Percentiles rank a stretch among this genome's conserved stretches.
Evolutionary conservation across 2,329 filamentous ascomycete species (phyloP).

Genomic region (Venturia effusa): DNA sequence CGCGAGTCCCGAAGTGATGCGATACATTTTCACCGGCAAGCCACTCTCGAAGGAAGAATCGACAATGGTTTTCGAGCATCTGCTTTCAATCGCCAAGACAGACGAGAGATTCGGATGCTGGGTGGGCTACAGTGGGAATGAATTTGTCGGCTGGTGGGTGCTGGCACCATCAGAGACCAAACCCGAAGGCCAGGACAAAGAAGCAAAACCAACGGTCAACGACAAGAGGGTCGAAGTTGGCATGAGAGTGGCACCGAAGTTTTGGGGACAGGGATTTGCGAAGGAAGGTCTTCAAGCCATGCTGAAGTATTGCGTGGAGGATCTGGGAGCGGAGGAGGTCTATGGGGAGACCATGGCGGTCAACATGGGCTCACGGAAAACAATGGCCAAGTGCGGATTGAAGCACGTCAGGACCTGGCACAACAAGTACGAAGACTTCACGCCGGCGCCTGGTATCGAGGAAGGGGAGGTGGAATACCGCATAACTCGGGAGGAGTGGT

Average conservation of each 20-base stretch:
- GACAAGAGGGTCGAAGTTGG: conserved; percentile 1
- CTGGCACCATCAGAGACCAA: neutral
- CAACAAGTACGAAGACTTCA: conserved; percentile 9
- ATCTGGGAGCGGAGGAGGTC: conserved; percentile 4
- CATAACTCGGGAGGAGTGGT: conserved; percentile 4
- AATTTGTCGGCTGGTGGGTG: conserved; percentile 8
- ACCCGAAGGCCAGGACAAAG: neutral
- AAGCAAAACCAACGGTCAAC: neutral
- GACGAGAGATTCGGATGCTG: conserved; percentile 4
- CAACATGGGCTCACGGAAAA: neutral
- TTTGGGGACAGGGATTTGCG: conserved; percentile 6
- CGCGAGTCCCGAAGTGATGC: neutral
- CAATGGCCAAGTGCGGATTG: conserved; percentile 7
- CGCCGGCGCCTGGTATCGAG: conserved; percentile 5
- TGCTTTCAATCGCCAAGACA: neutral
- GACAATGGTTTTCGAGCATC: neutral
- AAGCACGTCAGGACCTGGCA: conserved; percentile 6
- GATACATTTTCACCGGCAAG: conserved; percentile 8
- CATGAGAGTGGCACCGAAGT: conserved; percentile 3
- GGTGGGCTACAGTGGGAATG: conserved; percentile 1
- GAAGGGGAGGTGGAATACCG: conserved; percentile 7
- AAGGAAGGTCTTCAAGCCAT: conserved; percentile 7
- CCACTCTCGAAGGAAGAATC: conserved; percentile 2
- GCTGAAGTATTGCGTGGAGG: conserved; percentile 4
- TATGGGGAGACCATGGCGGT: conserved; percentile 8